These are phyloP conservation scores for Sesbania bispinosa DNA, from an alignment of 306 rosid species.

Conservation along the genomic window DNA sequence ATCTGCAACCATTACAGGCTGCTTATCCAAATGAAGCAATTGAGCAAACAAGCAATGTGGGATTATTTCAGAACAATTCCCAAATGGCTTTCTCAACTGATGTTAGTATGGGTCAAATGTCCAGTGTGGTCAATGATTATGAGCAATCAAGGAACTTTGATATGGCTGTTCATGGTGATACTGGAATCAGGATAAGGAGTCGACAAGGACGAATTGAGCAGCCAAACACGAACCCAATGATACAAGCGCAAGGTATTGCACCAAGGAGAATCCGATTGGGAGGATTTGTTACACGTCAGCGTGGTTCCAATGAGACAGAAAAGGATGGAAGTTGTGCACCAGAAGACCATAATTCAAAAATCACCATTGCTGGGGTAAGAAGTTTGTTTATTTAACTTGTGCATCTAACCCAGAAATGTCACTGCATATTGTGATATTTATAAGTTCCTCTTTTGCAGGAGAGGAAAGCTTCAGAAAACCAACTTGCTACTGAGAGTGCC, in stretches of 20 bases:
- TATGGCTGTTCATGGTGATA: not conserved
- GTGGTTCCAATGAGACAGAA: not conserved
- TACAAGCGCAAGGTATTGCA: conserved; percentile 39
- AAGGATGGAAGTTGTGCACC: conserved; percentile 4
- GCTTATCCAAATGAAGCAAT: conserved; percentile 24
- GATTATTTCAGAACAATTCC: conserved; percentile 21
- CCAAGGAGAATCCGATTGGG: conserved; percentile 56
- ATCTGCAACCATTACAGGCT: conserved; percentile 20
- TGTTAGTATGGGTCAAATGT: conserved; percentile 26
- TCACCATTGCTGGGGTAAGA: conserved; percentile 42
- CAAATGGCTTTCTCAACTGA: conserved; percentile 24
- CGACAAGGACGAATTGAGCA: conserved; percentile 34
- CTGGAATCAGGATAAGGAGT: conserved; percentile 43
- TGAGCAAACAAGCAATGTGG: conserved; percentile 9
- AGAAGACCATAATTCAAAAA: conserved; percentile 40
- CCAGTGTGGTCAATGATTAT: not conserved
- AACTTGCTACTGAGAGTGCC: conserved; percentile 6
- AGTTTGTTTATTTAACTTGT: not conserved
- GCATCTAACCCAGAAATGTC: not conserved
- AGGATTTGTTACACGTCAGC: conserved; percentile 20
- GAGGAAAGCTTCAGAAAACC: conserved; percentile 33
- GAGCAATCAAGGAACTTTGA: conserved; percentile 36
- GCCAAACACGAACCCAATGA: not conserved
- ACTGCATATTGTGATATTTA: conserved; percentile 24
- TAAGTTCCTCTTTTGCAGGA: conserved; percentile 43